These are phyloP conservation scores for Chalara sp. DNA, from an alignment of 2,329 filamentous ascomycete species.

Conservation along the genomic window DNA sequence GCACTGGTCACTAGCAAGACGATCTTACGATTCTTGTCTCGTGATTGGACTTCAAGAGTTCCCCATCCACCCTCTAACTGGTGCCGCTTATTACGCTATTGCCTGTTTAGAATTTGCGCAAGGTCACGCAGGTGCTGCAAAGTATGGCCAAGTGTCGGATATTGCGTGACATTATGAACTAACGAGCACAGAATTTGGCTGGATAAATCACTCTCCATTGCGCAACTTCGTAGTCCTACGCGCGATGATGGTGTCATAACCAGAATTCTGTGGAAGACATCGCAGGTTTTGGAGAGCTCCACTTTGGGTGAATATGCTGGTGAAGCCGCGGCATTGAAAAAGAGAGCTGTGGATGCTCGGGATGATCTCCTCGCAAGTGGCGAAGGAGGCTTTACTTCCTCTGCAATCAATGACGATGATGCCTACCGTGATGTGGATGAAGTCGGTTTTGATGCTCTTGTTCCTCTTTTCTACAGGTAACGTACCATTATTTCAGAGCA, in stretches of 20 bases:
- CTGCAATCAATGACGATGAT: not conserved
- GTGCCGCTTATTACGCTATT: constrained; percentile 4
- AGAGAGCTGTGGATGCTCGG: not conserved
- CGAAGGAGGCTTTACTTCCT: not conserved
- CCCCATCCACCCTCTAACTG: constrained; percentile 3
- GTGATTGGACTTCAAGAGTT: not conserved
- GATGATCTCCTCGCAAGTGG: not conserved
- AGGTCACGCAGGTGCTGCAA: not conserved
- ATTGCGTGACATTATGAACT: not conserved
- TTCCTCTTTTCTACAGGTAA: not conserved
- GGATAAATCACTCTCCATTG: constrained; percentile 3
- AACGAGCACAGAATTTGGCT: not conserved
- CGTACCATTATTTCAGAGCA: no score
- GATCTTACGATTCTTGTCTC: not conserved
- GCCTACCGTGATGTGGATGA: not conserved
- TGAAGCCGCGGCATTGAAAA: not conserved
- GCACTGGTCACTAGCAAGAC: not conserved
- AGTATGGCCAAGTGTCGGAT: not conserved
- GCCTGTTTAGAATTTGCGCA: not conserved
- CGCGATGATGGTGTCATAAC: constrained; percentile 7
- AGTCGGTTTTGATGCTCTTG: not conserved
- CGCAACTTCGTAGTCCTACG: constrained; percentile 5
- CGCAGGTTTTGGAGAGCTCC: constrained; percentile 4
- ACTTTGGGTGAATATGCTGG: not conserved
- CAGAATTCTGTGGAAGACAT: constrained; percentile 8